Evolutionary conservation across 2,329 filamentous ascomycete genomes (phyloP), one percentile per base, ranked within the genome.

Genomic region (Orbilia ellipsospora): DNA sequence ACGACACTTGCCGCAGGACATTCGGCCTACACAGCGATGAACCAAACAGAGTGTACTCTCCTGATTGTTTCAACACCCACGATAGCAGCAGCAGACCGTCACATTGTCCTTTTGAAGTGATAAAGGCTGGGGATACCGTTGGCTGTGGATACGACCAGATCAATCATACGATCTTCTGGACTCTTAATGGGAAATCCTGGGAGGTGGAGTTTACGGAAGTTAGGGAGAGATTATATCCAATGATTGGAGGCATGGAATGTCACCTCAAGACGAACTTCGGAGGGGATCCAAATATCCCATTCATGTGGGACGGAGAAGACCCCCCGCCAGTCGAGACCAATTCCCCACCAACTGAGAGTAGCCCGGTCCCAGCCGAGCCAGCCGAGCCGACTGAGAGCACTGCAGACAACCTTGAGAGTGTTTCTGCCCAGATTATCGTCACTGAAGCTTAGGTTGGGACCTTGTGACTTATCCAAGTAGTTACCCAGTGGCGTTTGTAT

Each of bases 71-170:
- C 16, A 15, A 10, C 16, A 7, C 36, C 8, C 4, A 44, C 36
- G 20, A n/a, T 13, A 12, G 8, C 13, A n/a, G 5, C 36, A 15
- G 15, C 10, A 59, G 23, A 20, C 10, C 31, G 12, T 59, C 55
- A 2, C 10, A 13, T 26, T 59, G 36, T 16, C 55, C 55, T 6
- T 20, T 10, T 3, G 8, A 18, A 2, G 8, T 1, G 2, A 60
- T 26, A 20, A 26, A 16, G 5, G 18, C 45, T 5, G 61, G 61
- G 2, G 69, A 73, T 56, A 62, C 40, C 0, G 50, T 66, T 1
- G 69, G 69, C 2, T 73, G 69, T 13, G 69, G 69, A 61, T 73
- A 66, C 36, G 52, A 73, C 28, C 69, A 61, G 42, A 15, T n/a
- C 26, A 51, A 50, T 4, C 61, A 66, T 18, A 48, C 31, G 6